A percentile compares a stretch with the other conserved stretches of the same genome.
Conservation (phyloP, 257 asterid species). For the Solanum microdontum region DNA sequence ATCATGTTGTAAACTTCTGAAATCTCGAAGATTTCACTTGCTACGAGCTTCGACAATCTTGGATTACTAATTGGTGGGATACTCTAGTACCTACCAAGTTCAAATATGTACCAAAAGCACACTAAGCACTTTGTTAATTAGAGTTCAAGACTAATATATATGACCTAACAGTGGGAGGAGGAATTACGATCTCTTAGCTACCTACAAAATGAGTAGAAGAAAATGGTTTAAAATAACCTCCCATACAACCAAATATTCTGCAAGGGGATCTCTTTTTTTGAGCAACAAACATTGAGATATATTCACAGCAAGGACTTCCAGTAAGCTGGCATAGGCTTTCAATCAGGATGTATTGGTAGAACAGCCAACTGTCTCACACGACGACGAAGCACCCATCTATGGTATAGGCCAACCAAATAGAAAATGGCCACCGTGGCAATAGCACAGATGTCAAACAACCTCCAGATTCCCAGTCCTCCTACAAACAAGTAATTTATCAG, state of each 20-base stretch:
- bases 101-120: neutral
- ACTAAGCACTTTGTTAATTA: neutral
- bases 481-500: neutral
- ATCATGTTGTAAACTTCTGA: neutral
- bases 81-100: neutral
- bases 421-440: conserved; percentile 14
- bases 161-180: neutral
- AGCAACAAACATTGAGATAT: neutral
- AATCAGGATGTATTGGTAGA: conserved; percentile 1
- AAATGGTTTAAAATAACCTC: neutral
- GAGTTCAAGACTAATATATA: neutral
- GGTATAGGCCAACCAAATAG: conserved; percentile 20
- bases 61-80: neutral
- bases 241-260: neutral
- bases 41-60: neutral
- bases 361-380: conserved; percentile 25
- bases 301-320: neutral
- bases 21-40: neutral
- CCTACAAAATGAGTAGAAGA: neutral
- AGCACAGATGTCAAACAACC: conserved; percentile 31
- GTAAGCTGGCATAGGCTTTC: neutral
- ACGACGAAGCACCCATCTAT: conserved; percentile 22
- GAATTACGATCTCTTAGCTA: neutral
- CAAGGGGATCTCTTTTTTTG: neutral
- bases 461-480: conserved; percentile 48